A percentile compares a stretch with the other conserved stretches of the same genome.
These are phyloP conservation scores for Aspergillus niger DNA, from an alignment of 2,329 filamentous ascomycete genomes.

Conservation along the genomic window DNA sequence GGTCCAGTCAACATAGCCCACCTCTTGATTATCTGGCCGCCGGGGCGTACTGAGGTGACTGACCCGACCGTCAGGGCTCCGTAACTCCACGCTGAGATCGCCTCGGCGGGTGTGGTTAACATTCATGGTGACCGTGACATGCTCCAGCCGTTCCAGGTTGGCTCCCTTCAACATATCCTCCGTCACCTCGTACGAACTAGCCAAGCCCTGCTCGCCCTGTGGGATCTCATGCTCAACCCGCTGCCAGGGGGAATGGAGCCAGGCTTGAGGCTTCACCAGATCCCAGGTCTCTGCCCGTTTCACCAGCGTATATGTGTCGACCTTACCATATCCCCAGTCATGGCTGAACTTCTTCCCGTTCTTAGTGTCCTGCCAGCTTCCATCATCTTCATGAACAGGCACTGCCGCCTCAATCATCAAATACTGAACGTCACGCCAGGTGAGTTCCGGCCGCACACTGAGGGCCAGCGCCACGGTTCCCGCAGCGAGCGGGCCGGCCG, in stretches of 20 bases:
- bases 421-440: constrained; percentile 94
- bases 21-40: constrained; percentile 63
- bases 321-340: constrained; percentile 92
- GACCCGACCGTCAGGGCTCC: constrained; percentile 77
- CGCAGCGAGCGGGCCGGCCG: constrained; percentile 87
- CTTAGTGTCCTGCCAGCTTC: constrained; percentile 78
- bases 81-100: constrained; percentile 87
- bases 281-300: constrained; percentile 83
- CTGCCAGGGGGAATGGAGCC: constrained; percentile 92
- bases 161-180: constrained; percentile 75
- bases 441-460: constrained; percentile 79
- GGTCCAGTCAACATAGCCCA: constrained; percentile 91
- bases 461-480: constrained; percentile 89
- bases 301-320: constrained; percentile 83
- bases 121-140: constrained; percentile 98
- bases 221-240: constrained; percentile 85
- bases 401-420: constrained; percentile 82
- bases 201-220: constrained; percentile 77
- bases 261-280: constrained; percentile 90
- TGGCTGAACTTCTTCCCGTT: constrained; percentile 89
- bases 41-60: constrained; percentile 82
- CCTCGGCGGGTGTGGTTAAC: constrained; percentile 82
- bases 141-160: constrained; percentile 85
- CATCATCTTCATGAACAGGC: constrained; percentile 71
- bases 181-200: constrained; percentile 80